These are phyloP conservation scores for Candida insectalens DNA, from an alignment of 805 yeast genomes.

Conservation along the genomic window DNA sequence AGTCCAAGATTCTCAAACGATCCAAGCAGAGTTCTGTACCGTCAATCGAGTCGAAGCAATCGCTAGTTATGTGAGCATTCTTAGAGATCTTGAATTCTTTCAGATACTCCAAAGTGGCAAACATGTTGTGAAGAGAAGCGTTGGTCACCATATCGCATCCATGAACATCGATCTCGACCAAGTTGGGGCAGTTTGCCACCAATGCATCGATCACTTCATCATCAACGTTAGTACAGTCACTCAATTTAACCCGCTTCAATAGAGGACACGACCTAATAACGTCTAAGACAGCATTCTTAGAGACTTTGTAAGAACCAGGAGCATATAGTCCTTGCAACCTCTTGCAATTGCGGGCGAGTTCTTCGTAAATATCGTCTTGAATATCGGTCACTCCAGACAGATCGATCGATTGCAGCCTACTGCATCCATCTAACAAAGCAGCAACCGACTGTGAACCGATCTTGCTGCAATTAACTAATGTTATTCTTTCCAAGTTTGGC, in stretches of 20 bases:
- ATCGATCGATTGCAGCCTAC: constrained; percentile 74
- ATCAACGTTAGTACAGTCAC: constrained; percentile 57
- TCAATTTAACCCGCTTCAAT: constrained; percentile 74
- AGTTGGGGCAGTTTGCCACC: constrained; percentile 61
- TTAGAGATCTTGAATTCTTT: constrained; percentile 79
- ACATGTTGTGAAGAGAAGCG: constrained; percentile 43
- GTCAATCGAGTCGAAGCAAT: constrained; percentile 35
- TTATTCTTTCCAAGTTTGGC: constrained; percentile 71
- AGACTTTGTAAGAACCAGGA: constrained; percentile 68
- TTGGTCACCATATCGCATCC: constrained; percentile 70
- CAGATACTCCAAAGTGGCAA: constrained; percentile 55
- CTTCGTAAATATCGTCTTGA: constrained; percentile 58
- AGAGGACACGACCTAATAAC: constrained; percentile 58
- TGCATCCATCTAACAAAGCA: constrained; percentile 52
- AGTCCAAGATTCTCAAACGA: constrained; percentile 69
- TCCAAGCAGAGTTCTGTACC: constrained; percentile 34
- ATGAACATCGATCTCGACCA: constrained; percentile 87
- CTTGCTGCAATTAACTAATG: constrained; percentile 70
- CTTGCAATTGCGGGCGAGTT: constrained; percentile 62
- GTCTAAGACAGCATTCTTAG: constrained; percentile 50
- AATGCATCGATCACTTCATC: constrained; percentile 53
- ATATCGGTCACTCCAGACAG: constrained; percentile 67
- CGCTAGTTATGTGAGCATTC: constrained; percentile 60
- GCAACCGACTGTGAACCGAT: constrained; percentile 55
- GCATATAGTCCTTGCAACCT: constrained; percentile 85